Conservation (phyloP, 768 basidiomycete species). For the Hemileccinum rubropunctum region DNA sequence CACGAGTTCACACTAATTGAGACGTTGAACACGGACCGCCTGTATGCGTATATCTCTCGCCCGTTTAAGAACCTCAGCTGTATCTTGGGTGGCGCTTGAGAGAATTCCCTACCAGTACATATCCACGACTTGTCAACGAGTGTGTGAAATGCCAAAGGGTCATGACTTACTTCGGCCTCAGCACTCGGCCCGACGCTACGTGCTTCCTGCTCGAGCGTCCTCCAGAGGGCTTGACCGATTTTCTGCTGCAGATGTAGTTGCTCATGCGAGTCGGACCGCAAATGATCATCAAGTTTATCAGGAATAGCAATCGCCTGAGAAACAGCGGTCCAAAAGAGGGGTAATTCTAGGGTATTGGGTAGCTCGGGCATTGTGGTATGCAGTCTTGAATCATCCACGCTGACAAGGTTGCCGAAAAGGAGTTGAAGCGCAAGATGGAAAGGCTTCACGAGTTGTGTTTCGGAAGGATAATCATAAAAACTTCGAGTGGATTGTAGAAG, state of each 20-base stretch:
- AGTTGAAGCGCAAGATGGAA: conserved; percentile 4
- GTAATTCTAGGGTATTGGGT: conserved; percentile 2
- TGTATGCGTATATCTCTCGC: too few relatives aligned
- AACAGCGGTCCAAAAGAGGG: conserved; percentile 7
- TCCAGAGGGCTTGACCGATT: conserved; percentile 5
- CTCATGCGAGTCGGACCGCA: not conserved
- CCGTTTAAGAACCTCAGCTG: too few relatives aligned
- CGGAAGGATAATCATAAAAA: too few relatives aligned
- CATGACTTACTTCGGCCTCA: not conserved
- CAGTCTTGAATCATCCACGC: not conserved
- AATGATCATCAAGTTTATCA: not conserved
- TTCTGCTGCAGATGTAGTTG: not conserved
- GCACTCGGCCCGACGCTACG: not conserved
- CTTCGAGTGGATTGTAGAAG: not conserved
- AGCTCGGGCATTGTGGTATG: not conserved
- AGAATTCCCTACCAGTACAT: too few relatives aligned
- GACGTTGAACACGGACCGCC: too few relatives aligned
- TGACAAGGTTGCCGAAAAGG: conserved; percentile 2
- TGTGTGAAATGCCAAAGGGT: not conserved
- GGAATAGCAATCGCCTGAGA: conserved; percentile 1
- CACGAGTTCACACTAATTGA: not conserved
- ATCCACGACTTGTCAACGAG: not conserved
- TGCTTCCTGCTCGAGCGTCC: not conserved
- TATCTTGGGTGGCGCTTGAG: too few relatives aligned
- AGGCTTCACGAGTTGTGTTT: conserved; percentile 1